Evolutionary conservation across 495 filamentous ascomycete species (phyloP), one percentile per base, ranked within the genome.

Genomic region (Choiromyces venosus): DNA sequence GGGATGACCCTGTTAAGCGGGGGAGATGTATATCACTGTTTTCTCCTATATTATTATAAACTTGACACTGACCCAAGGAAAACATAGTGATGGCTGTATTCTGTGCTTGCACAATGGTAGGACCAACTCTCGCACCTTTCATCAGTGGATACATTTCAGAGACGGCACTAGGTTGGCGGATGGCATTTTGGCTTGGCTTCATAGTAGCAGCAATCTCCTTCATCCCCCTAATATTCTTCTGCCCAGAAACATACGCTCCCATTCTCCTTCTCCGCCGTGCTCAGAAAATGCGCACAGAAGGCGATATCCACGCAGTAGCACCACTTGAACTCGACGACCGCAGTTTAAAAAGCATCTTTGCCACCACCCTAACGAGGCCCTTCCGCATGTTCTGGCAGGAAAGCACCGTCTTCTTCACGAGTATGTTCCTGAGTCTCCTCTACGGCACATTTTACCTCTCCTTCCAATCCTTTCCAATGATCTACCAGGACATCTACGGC

Each of bases 381-480:
- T 74, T 89, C 29, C 76, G 84, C 1, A 87, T 90, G 83, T 83
- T 90, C 29, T 84, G 82, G 71, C 82, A 82, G 39, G 91, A 93
- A 80, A 86, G 86, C 8, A 85, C 92, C 37, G 88, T 93, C 29
- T 85, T 87, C 36, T 86, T 90, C 42, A 87, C 85, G 0, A 91
- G 89, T 46, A 81, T 92, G 14, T 93, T 92, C 81, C 85, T 92
- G 2, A 85, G 89, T 0, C 82, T 92, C 4, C 85, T 88, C 19
- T 93, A 93, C 79, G 87, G 87, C 9, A 90, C 93, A 40, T 93
- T 94, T 74, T 93, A 92, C 81, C 88, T 93, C 77, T 90, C 86
- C 73, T 91, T 93, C 74, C 87, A 90, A 69, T 86, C 87, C 6
- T 91, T 87, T 77, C 89, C 89, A 0, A 84, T 91, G 19, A 90